These are phyloP conservation scores for Aspergillus terreus DNA, from an alignment of 2,329 filamentous ascomycete genomes.

Conservation along the genomic window DNA sequence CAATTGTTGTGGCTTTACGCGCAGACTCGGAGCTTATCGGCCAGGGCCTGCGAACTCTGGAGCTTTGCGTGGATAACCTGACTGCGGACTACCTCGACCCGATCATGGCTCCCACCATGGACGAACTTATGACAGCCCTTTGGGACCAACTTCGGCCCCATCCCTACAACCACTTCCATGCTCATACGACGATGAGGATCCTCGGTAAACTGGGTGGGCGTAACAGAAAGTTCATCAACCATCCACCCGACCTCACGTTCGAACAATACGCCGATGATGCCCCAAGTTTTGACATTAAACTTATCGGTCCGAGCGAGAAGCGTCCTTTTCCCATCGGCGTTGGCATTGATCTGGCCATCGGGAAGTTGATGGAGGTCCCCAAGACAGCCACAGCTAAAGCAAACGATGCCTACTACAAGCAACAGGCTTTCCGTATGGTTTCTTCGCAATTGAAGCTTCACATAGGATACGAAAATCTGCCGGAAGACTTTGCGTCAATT, in stretches of 20 bases:
- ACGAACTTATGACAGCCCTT: conserved; percentile 95
- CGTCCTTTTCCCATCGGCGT: conserved; percentile 81
- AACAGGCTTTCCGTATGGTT: conserved; percentile 83
- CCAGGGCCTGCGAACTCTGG: conserved; percentile 86
- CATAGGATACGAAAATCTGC: conserved; percentile 80
- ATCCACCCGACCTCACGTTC: conserved; percentile 78
- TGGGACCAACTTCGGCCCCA: conserved; percentile 93
- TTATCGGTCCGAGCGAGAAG: conserved; percentile 86
- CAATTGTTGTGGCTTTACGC: conserved; percentile 88
- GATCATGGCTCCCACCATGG: conserved; percentile 98
- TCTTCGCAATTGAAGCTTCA: conserved; percentile 86
- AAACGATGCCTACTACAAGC: conserved; percentile 85
- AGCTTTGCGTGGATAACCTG: conserved; percentile 96
- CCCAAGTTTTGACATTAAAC: conserved; percentile 79
- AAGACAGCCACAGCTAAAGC: conserved; percentile 57
- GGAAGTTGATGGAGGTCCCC: conserved; percentile 77
- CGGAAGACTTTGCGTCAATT: conserved; percentile 81
- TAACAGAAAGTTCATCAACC: conserved; percentile 92
- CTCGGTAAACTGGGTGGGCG: conserved; percentile 92
- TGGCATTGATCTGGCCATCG: conserved; percentile 83
- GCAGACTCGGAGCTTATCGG: conserved; percentile 91
- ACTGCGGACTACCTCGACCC: conserved; percentile 97
- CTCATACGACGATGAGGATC: conserved; percentile 96
- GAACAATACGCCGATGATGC: conserved; percentile 83
- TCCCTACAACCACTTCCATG: conserved; percentile 95